Base-by-base conservation (phyloP, 176 grass and related monocot genomes). In the Phoenix roebelenii region DNA sequence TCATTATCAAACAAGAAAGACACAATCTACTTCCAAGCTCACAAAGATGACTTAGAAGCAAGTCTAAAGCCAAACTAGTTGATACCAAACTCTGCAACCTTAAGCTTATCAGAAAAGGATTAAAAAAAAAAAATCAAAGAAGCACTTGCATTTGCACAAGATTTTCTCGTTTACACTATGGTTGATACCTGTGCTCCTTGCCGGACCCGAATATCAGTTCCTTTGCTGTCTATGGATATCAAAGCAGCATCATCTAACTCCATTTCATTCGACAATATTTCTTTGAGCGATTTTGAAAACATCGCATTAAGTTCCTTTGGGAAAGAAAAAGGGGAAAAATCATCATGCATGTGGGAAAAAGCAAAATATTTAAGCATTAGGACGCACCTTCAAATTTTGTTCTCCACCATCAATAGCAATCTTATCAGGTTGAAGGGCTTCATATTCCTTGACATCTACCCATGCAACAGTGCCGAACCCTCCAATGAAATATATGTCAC, bases 191-290 rank as follows among this genome's bases (percentile, higher is more conserved):
- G 93, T 71, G 93, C 93, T 65, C 84, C 93, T 59, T 98, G 87
- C 17, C 93, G 82, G 66, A 98, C 93, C 10, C 93, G 70, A 63
- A 98, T 98, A 24, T 92, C 93, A 60, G 80, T 98, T 18, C 93
- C 93, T 83, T 92, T 92, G 80, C 93, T 98, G 64, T 98, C 93
- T 68, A 98, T 76, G 5, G 93, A 98, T 88, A 98, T 98, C 71
- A 98, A 76, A 65, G 93, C 93, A 35, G 88, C 93, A 78, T 83
- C 93, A 59, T 98, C 93, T 70, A 92, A 60, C 64, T 98, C 93
- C 9, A 70, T 76, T 83, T 92, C 87, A 9, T 66, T 48, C 17
- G 93, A 98, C 54, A 98, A 78, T 25, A 92, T 66, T 59, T 92
- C 93, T 55, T 89, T 85, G 23, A 98, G 76, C 65, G 88, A 88